These are phyloP conservation scores for Bipolaris sorokiniana DNA, from an alignment of 2,329 filamentous ascomycete species.

Conservation along the genomic window DNA sequence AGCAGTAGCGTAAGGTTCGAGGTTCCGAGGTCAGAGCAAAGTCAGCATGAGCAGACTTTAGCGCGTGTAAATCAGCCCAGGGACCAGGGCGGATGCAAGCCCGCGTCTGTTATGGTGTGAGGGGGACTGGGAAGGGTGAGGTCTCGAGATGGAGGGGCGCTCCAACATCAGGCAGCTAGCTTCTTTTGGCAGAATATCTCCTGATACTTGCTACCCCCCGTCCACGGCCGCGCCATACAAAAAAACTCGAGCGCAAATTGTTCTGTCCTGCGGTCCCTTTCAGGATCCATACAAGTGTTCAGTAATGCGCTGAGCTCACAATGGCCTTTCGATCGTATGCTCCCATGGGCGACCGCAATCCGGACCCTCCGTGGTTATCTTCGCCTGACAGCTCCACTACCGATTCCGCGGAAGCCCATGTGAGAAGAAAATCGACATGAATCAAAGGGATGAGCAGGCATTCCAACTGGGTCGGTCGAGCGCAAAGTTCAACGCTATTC, in stretches of 20 bases:
- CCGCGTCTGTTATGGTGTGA: constrained; percentile 31
- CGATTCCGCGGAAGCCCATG: constrained; percentile 12
- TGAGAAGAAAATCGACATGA: constrained; percentile 14
- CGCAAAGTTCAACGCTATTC: constrained; percentile 23
- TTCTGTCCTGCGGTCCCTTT: not conserved
- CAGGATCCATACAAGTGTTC: not conserved
- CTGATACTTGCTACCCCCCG: constrained; percentile 26
- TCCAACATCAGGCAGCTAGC: constrained; percentile 24
- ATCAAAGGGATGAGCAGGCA: constrained; percentile 16
- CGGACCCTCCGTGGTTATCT: constrained; percentile 4
- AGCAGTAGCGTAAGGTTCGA: constrained; percentile 23
- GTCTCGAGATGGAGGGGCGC: constrained; percentile 23
- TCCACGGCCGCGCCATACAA: constrained; percentile 11
- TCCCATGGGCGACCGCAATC: constrained; percentile 3
- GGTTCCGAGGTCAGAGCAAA: constrained; percentile 12
- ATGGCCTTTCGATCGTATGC: not conserved
- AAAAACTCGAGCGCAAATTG: not conserved
- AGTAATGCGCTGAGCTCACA: not conserved
- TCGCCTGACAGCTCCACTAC: constrained; percentile 9
- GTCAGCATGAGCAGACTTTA: constrained; percentile 26
- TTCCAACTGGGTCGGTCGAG: constrained; percentile 31
- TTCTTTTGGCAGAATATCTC: constrained; percentile 27
- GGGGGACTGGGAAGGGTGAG: constrained; percentile 19
- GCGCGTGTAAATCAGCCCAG: constrained; percentile 19
- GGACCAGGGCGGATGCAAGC: constrained; percentile 13